phyloP scores from a whole-genome alignment of 1,284 basidiomycete species.

The Tausonia pullulans region DNA sequence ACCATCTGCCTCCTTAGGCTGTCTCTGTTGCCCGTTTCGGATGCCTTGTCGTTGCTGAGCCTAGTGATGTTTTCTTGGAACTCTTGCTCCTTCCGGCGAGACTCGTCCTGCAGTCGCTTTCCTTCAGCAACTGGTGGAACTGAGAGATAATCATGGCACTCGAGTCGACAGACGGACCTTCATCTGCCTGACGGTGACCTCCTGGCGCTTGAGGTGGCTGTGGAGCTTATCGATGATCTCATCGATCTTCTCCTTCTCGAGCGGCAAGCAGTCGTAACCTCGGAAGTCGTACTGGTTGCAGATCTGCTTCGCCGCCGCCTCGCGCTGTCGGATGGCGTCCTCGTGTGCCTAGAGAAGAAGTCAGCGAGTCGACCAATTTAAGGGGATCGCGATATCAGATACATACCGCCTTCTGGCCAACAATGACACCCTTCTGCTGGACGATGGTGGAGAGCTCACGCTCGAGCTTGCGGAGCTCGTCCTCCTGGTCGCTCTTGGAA shows the following conservation, averaged over 20 bases:
- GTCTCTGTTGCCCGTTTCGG: constrained; percentile 20
- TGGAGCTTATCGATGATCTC: constrained; percentile 55
- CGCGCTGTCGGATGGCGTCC: constrained; percentile 58
- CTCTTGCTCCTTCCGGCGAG: not conserved
- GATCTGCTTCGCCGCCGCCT: constrained; percentile 59
- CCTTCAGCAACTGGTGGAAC: not conserved
- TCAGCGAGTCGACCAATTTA: too few species aligned
- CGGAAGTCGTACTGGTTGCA: constrained; percentile 57
- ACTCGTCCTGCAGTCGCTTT: not conserved
- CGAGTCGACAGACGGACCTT: constrained; percentile 39
- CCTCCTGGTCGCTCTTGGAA: constrained; percentile 27
- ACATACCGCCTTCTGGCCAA: constrained; percentile 24
- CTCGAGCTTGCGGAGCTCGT: constrained; percentile 27
- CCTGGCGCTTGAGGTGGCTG: constrained; percentile 49
- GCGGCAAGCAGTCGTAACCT: constrained; percentile 55
- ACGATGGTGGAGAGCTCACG: constrained; percentile 23
- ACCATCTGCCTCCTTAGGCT: constrained; percentile 23
- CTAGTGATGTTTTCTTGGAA: not conserved
- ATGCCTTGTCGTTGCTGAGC: constrained; percentile 20
- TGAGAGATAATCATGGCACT: too few species aligned
- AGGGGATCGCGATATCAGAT: too few species aligned
- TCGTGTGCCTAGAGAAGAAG: constrained; percentile 51
- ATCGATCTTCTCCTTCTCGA: constrained; percentile 53
- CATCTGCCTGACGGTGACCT: constrained; percentile 46
- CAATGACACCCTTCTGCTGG: constrained; percentile 26